Percentiles rank a stretch among this genome's conserved stretches.
phyloP scores from a whole-genome alignment of 164 flowering plant genomes.

The Nymphaea colorata region DNA sequence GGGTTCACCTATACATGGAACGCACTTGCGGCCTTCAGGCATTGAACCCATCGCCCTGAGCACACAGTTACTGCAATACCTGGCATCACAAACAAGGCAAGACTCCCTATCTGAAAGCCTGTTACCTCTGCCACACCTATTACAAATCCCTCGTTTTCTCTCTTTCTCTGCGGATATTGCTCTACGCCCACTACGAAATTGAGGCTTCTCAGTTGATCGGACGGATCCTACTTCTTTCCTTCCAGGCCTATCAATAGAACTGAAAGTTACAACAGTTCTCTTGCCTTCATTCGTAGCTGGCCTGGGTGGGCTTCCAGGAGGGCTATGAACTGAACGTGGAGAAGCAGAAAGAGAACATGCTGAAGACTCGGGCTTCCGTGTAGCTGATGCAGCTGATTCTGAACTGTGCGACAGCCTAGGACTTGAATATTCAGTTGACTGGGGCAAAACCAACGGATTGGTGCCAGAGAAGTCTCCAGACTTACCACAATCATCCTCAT shows the following conservation, averaged over 20 bases:
- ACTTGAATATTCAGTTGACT: conserved; percentile 13
- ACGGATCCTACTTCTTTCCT: conserved; percentile 24
- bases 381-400: conserved; percentile 74
- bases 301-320: conserved; percentile 17
- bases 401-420: conserved; percentile 60
- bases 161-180: conserved; percentile 20
- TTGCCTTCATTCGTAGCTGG: conserved; percentile 31
- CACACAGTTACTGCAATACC: conserved; percentile 85
- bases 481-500: not conserved
- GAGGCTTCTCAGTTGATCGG: not conserved
- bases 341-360: conserved; percentile 65
- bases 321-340: conserved; percentile 37
- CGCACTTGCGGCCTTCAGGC: conserved; percentile 99
- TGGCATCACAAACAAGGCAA: conserved; percentile 81
- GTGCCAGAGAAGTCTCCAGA: not conserved
- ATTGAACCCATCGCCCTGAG: conserved; percentile 99
- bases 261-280: conserved; percentile 62
- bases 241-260: conserved; percentile 45
- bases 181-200: not conserved
- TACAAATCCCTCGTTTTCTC: conserved; percentile 48
- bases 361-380: conserved; percentile 60
- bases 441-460: not conserved
- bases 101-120: conserved; percentile 35
- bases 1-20: conserved; percentile 76
- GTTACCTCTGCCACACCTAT: conserved; percentile 68